Percentiles rank a stretch among this genome's conserved stretches.
Evolutionary conservation across 805 yeast species (phyloP).

Genomic region (Candida odintsovae): DNA sequence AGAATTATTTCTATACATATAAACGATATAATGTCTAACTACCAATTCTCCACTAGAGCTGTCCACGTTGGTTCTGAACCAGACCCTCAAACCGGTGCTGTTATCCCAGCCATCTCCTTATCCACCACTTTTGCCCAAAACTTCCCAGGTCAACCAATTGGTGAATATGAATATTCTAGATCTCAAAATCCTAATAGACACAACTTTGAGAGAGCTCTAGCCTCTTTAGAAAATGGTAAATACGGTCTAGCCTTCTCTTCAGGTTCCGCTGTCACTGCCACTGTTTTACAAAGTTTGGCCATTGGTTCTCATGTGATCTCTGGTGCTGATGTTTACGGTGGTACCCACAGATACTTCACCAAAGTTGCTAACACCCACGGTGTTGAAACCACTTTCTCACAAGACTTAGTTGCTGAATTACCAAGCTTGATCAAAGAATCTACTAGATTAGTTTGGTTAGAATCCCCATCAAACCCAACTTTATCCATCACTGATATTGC

Average conservation of each 20-base stretch:
- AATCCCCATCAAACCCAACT: slow-evolving; percentile 87
- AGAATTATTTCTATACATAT: no score
- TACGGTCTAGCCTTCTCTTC: slow-evolving; percentile 74
- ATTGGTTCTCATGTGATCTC: slow-evolving; percentile 70
- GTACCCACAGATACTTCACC: slow-evolving; percentile 87
- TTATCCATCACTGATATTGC: slow-evolving; percentile 70
- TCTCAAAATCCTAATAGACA: slow-evolving; percentile 85
- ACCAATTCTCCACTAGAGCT: slow-evolving; percentile 69
- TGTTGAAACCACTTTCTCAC: slow-evolving; percentile 61
- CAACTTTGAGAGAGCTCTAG: slow-evolving; percentile 72
- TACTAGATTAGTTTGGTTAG: slow-evolving; percentile 81
- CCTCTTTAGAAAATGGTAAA: slow-evolving; percentile 71
- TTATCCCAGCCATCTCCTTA: slow-evolving; percentile 75
- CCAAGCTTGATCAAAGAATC: slow-evolving; percentile 48
- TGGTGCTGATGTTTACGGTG: slow-evolving; percentile 86
- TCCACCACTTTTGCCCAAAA: slow-evolving; percentile 82
- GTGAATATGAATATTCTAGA: slow-evolving; percentile 77
- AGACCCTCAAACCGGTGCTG: slow-evolving; percentile 77
- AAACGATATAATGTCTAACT: slow-evolving; percentile 18
- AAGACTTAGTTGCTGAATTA: slow-evolving; percentile 55
- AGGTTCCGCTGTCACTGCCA: slow-evolving; percentile 84
- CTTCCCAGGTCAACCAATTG: slow-evolving; percentile 72
- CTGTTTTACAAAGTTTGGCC: slow-evolving; percentile 66
- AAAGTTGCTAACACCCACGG: slow-evolving; percentile 80
- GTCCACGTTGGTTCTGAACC: slow-evolving; percentile 77